Evolutionary conservation across 1,284 basidiomycete genomes (phyloP).

Genomic region (Pseudozyma hubeiensis): DNA sequence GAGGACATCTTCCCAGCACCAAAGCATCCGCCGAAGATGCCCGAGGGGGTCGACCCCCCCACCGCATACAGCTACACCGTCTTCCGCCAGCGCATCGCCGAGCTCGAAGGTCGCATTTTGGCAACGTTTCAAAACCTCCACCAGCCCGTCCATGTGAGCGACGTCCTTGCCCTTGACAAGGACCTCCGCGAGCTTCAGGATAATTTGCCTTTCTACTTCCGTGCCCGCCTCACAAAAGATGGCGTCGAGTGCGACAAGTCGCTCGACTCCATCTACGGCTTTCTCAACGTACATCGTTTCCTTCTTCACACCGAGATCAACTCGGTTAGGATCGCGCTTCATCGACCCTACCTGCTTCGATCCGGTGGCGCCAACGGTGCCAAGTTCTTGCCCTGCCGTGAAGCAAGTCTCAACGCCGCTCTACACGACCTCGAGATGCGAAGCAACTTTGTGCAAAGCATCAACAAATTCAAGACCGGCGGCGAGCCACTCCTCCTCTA

Average conservation of each 20-base stretch:
- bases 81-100: constrained; percentile 50
- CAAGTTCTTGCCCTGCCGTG: constrained; percentile 50
- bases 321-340: constrained; percentile 53
- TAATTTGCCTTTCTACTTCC: constrained; percentile 60
- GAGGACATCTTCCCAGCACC: constrained; percentile 50
- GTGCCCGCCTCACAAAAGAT: constrained; percentile 26
- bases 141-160: constrained; percentile 47
- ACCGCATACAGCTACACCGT: constrained; percentile 47
- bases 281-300: constrained; percentile 59
- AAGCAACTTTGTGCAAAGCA: constrained; percentile 38
- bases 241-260: constrained; percentile 48
- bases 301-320: constrained; percentile 61
- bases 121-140: constrained; percentile 47
- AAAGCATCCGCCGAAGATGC: constrained; percentile 37
- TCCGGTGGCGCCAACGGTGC: constrained; percentile 41
- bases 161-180: constrained; percentile 54
- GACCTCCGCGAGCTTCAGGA: constrained; percentile 45
- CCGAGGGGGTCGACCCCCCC: constrained; percentile 46
- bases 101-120: constrained; percentile 43
- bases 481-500: constrained; percentile 35
- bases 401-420: constrained; percentile 57
- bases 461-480: constrained; percentile 22
- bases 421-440: constrained; percentile 59
- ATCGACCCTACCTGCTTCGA: constrained; percentile 60
- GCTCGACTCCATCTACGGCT: constrained; percentile 54